A percentile compares a stretch with the other conserved stretches of the same genome.
phyloP scores from a whole-genome alignment of 176 grass and related monocot species.

The Ensete ventricosum region DNA sequence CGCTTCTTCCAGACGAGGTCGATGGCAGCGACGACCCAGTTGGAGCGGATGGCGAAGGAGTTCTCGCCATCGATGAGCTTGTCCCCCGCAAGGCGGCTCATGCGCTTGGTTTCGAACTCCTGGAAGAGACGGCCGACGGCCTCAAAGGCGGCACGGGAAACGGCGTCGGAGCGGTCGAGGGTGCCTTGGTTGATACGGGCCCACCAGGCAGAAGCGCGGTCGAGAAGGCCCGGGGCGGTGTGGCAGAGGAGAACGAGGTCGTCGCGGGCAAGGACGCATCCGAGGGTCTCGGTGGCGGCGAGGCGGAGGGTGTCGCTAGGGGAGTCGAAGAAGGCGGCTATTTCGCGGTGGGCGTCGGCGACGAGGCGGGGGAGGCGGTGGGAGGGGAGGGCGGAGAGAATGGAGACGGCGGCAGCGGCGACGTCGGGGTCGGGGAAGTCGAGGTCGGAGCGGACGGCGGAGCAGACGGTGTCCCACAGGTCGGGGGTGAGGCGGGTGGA shows the following conservation, averaged over 20 bases:
- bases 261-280: slow-evolving; percentile 29
- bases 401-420: slow-evolving; percentile 68
- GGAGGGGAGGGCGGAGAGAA: slow-evolving; percentile 69
- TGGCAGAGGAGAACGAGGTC: slow-evolving; percentile 39
- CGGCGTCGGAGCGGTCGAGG: slow-evolving; percentile 60
- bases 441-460: slow-evolving; percentile 64
- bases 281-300: slow-evolving; percentile 15
- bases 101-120: slow-evolving; percentile 86
- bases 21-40: slow-evolving; percentile 69
- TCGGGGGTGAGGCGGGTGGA: slow-evolving; percentile 60
- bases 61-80: slow-evolving; percentile 90
- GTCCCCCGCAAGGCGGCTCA: slow-evolving; percentile 85
- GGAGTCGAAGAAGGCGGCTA: slow-evolving; percentile 18
- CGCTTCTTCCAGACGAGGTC: slow-evolving; percentile 71
- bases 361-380: slow-evolving; percentile 71
- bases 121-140: slow-evolving; percentile 76
- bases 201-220: slow-evolving; percentile 77
- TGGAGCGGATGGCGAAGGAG: slow-evolving; percentile 74
- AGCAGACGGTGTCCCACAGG: slow-evolving; percentile 63
- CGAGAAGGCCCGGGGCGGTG: slow-evolving; percentile 68
- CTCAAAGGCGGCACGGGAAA: slow-evolving; percentile 67
- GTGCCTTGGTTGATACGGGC: slow-evolving; percentile 48
- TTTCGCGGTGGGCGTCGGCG: slow-evolving; percentile 45
- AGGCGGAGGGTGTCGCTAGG: slow-evolving; percentile 12
- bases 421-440: slow-evolving; percentile 90